These are phyloP conservation scores for Lepiota venenata DNA, from an alignment of 768 basidiomycete genomes.

Conservation along the genomic window DNA sequence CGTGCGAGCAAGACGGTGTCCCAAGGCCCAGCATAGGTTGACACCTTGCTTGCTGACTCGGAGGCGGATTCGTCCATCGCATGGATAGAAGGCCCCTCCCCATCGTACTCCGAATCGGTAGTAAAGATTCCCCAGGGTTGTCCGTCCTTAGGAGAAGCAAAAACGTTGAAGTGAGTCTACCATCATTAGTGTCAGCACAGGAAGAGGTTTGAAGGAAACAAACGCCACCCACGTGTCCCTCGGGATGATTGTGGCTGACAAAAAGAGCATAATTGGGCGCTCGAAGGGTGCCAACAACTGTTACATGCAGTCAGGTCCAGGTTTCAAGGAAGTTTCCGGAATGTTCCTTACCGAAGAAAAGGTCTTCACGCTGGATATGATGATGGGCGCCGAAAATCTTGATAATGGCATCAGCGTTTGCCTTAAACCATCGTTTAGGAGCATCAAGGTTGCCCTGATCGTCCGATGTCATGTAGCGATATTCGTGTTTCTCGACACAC, in stretches of 20 bases:
- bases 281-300: slow-evolving; percentile 18
- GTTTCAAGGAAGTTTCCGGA: background rate
- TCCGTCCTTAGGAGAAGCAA: slow-evolving; percentile 15
- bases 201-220: background rate
- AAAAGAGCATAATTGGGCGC: slow-evolving; percentile 20
- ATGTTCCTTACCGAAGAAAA: slow-evolving; percentile 18
- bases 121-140: slow-evolving; percentile 22
- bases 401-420: slow-evolving; percentile 18
- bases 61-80: slow-evolving; percentile 15
- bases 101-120: slow-evolving; percentile 13
- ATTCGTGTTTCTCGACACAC: slow-evolving; percentile 23
- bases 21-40: slow-evolving; percentile 35
- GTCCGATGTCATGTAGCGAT: slow-evolving; percentile 18
- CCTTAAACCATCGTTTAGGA: slow-evolving; percentile 23
- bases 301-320: background rate
- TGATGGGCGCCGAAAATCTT: slow-evolving; percentile 18
- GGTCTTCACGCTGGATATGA: slow-evolving; percentile 20
- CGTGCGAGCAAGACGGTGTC: slow-evolving; percentile 62
- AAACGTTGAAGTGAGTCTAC: slow-evolving; percentile 20
- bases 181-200: background rate
- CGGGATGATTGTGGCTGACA: slow-evolving; percentile 20
- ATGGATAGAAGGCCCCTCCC: slow-evolving; percentile 9
- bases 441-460: slow-evolving; percentile 16
- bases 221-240: slow-evolving; percentile 17
- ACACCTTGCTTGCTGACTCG: slow-evolving; percentile 28